Conservation (phyloP, 2,329 filamentous ascomycete genomes). For the Ophiostoma ips region DNA sequence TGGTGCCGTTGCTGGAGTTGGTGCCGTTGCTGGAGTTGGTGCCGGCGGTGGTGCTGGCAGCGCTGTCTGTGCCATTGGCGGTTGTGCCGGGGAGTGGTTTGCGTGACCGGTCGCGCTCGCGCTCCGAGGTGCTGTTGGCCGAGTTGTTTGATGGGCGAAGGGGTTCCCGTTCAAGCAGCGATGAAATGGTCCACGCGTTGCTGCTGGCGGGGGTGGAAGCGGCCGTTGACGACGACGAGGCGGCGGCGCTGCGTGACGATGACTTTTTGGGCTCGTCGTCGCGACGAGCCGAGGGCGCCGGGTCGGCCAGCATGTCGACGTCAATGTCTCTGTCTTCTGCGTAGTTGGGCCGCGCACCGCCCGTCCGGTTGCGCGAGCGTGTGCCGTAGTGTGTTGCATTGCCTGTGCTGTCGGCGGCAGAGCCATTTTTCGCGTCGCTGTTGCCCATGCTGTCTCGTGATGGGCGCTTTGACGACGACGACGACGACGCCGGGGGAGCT, state of each 20-base stretch:
- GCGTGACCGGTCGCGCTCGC: constrained; percentile 9
- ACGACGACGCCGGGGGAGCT: constrained; percentile 24
- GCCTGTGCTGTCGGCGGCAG: constrained; percentile 15
- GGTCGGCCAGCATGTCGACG: constrained; percentile 50
- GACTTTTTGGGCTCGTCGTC: constrained; percentile 45
- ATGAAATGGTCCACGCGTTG: neutral
- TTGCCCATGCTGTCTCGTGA: constrained; percentile 28
- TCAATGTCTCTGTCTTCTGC: constrained; percentile 88
- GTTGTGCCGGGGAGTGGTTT: constrained; percentile 12
- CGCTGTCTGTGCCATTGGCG: constrained; percentile 15
- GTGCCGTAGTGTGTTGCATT: constrained; percentile 70
- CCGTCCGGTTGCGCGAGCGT: constrained; percentile 77
- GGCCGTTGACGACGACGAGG: constrained; percentile 13
- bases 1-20: constrained; percentile 8
- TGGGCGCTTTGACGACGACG: constrained; percentile 28
- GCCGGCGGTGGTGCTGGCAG: constrained; percentile 12
- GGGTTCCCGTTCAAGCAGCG: constrained; percentile 7
- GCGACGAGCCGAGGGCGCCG: constrained; percentile 24
- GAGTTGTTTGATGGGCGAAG: constrained; percentile 9
- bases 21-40: constrained; percentile 2
- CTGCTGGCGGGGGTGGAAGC: neutral
- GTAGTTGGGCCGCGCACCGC: constrained; percentile 76
- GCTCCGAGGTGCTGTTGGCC: constrained; percentile 1
- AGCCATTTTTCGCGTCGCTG: neutral
- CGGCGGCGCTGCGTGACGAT: constrained; percentile 13